Evolutionary conservation across 2,329 filamentous ascomycete species (phyloP), one percentile per base, ranked within the genome.

Genomic region (Calycina marina): DNA sequence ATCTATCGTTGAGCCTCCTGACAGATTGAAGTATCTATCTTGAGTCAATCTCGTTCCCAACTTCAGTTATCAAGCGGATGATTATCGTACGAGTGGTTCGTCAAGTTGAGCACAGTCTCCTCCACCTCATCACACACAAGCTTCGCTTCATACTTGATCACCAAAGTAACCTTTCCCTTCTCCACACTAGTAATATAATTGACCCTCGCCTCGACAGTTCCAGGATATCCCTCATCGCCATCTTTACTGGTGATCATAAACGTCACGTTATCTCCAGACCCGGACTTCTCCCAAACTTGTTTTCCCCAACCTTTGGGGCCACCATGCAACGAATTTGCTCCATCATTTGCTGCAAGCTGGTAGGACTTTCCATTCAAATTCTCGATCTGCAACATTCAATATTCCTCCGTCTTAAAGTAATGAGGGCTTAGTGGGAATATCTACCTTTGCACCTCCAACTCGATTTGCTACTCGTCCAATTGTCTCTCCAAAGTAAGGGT

Each of bases 41-140:
- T 2, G 12, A 14, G 10, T 14, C 27, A 17, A 17, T 3, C 14
- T n/a, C n/a, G n/a, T n/a, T 32, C 6, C 14, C 6, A 27, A 17
- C 6, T 12, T n/a, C n/a, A n/a, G n/a, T n/a, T n/a, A n/a, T n/a
- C n/a, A n/a, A n/a, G n/a, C n/a, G n/a, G n/a, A n/a, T n/a, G n/a
- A n/a, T n/a, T n/a, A 6, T 54, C 62, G 45, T 57, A 84, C 79
- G 83, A 92, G 62, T 98, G 88, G 61, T 96, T 98, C 30, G 90
- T 96, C 59, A 96, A 69, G 58, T 86, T 92, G 54, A 96, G 71
- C 25, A 76, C 76, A 0, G 88, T 96, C 65, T 94, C 88, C n/a
- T 86, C 75, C 9, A 76, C 77, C 30, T 79, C 46, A 35, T 46
- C 44, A 18, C 69, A 77, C 3, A 84, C 66, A 28, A 96, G 65